These are phyloP conservation scores for Metschnikowia cerradonensis DNA, from an alignment of 805 yeast species.

Conservation along the genomic window DNA sequence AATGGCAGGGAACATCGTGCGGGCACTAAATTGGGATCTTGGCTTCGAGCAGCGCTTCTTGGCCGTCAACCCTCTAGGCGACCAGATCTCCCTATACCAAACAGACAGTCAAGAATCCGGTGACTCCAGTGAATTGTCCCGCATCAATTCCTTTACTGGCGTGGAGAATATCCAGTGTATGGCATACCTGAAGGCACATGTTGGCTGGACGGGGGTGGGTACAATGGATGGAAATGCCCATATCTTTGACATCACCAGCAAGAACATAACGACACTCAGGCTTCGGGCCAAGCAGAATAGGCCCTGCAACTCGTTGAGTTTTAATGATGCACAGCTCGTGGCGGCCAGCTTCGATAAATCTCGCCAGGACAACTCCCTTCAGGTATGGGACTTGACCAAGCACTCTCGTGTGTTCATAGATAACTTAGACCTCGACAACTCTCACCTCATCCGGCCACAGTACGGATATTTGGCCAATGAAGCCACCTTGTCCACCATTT, in stretches of 20 bases:
- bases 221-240: slow-evolving; percentile 65
- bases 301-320: slow-evolving; percentile 71
- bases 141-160: slow-evolving; percentile 53
- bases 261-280: slow-evolving; percentile 32
- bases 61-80: slow-evolving; percentile 74
- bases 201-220: slow-evolving; percentile 70
- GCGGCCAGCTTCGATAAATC: slow-evolving; percentile 80
- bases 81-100: slow-evolving; percentile 62
- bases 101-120: slow-evolving; percentile 38
- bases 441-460: slow-evolving; percentile 50
- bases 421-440: slow-evolving; percentile 33
- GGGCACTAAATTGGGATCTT: slow-evolving; percentile 59
- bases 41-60: slow-evolving; percentile 55
- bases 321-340: slow-evolving; percentile 59
- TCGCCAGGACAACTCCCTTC: slow-evolving; percentile 69
- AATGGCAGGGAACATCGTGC: slow-evolving; percentile 59
- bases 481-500: slow-evolving; percentile 63
- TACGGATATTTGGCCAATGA: slow-evolving; percentile 67
- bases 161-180: slow-evolving; percentile 66
- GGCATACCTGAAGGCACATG: slow-evolving; percentile 51
- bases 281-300: slow-evolving; percentile 63
- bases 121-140: slow-evolving; percentile 49
- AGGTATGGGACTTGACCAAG: slow-evolving; percentile 74
- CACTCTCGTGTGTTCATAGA: slow-evolving; percentile 36
- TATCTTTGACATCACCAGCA: slow-evolving; percentile 53